Base-by-base conservation (phyloP, 1,284 basidiomycete species). In the Kwoniella shivajii region DNA sequence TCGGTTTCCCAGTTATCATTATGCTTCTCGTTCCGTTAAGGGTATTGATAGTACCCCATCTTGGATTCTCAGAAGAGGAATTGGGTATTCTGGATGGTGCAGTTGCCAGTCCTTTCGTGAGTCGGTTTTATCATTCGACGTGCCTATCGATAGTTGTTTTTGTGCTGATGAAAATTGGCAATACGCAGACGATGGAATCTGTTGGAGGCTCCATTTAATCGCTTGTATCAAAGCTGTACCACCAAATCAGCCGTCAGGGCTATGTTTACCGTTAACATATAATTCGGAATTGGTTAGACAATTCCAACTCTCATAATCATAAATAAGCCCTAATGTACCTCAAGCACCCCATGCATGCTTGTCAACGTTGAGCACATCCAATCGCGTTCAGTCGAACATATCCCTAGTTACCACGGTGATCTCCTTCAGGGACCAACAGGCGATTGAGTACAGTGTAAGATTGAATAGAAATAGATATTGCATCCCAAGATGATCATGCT, bases 1-100 rank as follows among this genome's bases (percentile, higher is more conserved):
- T 96, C 55, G 92, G 89, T 1, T 97, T 97, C 74, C 92, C 93
- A 0, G 82, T 96, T 38, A 85, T 96, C 61, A 96, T 97, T 69
- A 84, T 90, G 68, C 77, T 91, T 18, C 82, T 98, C 18, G 84
- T 97, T n/a, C 94, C 94, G 0, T 66, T 95, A 6, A 82, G 95
- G 43, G 84, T 85, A 39, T 82, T 82, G 56, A 61, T 92, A 14
- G 82, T 97, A 3, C 92, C 94, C 1, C 80, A 80, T 20, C 77
- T 92, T 31, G 85, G 88, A 1, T 95, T 98, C 75, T 88, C 88
- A 0, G 71, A 79, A 1, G 86, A 88, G 55, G 94, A 98, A 72
- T 80, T 99, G 31, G 82, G 82, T 1, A 86, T 94, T 22, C 82
- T 98, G 20, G 95, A 97, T 73, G 88, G 89, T 6, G 89, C 90